These are phyloP conservation scores for Trypanosoma mega DNA, from an alignment of 208 protist genomes.

Conservation along the genomic window DNA sequence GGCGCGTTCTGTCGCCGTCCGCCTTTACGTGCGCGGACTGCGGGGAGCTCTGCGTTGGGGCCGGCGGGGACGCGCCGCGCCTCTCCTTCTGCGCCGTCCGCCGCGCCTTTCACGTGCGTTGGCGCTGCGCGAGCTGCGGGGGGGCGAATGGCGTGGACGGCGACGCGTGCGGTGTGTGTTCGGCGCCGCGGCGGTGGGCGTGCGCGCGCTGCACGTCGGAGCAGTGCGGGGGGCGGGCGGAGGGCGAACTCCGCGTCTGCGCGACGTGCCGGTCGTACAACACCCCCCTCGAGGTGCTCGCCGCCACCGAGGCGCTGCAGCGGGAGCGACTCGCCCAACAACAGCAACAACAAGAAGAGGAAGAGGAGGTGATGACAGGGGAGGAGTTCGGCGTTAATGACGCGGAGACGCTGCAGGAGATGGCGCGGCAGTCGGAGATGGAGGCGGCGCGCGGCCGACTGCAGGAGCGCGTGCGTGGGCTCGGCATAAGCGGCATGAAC, in stretches of 20 bases:
- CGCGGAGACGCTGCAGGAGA: slow-evolving; percentile 55
- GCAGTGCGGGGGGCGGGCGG: slow-evolving; percentile 35
- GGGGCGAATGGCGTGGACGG: slow-evolving; percentile 58
- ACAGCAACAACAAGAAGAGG: slow-evolving; percentile 11
- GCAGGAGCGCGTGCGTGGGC: slow-evolving; percentile 32
- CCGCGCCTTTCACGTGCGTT: slow-evolving; percentile 50
- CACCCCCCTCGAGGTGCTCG: slow-evolving; percentile 61
- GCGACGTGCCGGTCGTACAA: slow-evolving; percentile 54
- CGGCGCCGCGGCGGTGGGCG: slow-evolving; percentile 46
- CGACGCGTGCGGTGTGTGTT: slow-evolving; percentile 51
- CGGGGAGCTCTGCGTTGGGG: slow-evolving; percentile 12
- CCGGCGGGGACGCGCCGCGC: neutral
- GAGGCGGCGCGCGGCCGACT: slow-evolving; percentile 44
- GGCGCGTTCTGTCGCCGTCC: too few species aligned
- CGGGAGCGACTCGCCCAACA: neutral
- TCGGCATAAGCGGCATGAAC: slow-evolving; percentile 39
- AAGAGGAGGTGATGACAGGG: slow-evolving; percentile 30
- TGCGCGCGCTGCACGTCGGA: slow-evolving; percentile 63
- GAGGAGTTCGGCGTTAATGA: slow-evolving; percentile 81
- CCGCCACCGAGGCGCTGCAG: neutral
- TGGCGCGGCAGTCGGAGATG: slow-evolving; percentile 53
- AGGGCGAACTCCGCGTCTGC: slow-evolving; percentile 69
- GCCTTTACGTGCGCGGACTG: neutral
- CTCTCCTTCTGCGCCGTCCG: slow-evolving; percentile 33
- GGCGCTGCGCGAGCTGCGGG: slow-evolving; percentile 56